Evolutionary conservation across 768 basidiomycete genomes (phyloP).

Genomic region (Boletus tylopilopsis): DNA sequence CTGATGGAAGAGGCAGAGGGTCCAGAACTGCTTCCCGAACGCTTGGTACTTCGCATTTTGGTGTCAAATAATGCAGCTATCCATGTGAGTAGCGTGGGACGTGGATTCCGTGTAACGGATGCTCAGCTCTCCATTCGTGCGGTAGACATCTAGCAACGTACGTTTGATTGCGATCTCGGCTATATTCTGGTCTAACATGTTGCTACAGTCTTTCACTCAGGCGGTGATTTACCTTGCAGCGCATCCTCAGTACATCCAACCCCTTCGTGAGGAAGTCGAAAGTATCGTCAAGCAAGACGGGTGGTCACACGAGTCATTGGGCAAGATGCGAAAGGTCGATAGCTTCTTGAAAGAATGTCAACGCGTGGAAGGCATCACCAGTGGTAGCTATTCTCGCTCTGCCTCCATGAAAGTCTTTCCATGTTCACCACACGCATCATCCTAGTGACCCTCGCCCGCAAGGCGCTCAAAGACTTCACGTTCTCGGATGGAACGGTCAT

Average conservation of each 20-base stretch:
- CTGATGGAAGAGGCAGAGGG: constrained; percentile 18
- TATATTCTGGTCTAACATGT: background rate
- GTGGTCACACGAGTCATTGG: background rate
- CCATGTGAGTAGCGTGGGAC: constrained; percentile 14
- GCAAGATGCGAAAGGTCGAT: constrained; percentile 6
- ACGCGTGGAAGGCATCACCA: background rate
- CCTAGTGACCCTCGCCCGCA: constrained; percentile 32
- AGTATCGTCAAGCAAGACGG: background rate
- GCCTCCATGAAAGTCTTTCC: background rate
- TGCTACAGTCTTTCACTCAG: background rate
- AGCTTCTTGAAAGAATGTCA: constrained; percentile 10
- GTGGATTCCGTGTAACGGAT: too few species aligned
- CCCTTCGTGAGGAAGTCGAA: constrained; percentile 7
- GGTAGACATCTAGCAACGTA: background rate
- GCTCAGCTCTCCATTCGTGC: background rate
- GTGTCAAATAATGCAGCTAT: constrained; percentile 17
- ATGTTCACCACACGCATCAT: background rate
- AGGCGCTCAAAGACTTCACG: constrained; percentile 30
- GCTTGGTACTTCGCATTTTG: constrained; percentile 3
- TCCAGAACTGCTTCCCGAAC: background rate
- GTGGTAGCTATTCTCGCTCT: background rate
- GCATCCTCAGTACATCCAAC: background rate
- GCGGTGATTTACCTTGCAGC: constrained; percentile 1
- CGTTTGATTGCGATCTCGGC: background rate
- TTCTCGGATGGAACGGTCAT: constrained; percentile 35